Percentiles rank a stretch among this genome's conserved stretches.
Evolutionary conservation across 441 rosid genomes (phyloP).

Genomic region (Capsella rubella): DNA sequence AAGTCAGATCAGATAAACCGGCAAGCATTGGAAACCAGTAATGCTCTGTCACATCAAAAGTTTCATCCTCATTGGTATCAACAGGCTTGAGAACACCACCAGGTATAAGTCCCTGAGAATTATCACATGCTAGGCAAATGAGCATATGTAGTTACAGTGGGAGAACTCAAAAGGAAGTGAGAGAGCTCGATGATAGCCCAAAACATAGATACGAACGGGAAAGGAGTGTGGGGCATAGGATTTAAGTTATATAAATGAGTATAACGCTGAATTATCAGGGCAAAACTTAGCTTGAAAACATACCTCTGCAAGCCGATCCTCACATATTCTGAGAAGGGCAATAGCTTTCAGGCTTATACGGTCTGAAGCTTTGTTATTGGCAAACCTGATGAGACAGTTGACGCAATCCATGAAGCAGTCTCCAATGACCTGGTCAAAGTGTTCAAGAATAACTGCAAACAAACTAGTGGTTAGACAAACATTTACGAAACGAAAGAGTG

Average conservation of each 20-base stretch:
- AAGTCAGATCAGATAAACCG: conserved; percentile 97
- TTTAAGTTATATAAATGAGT: not conserved
- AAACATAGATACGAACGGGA: conserved; percentile 11
- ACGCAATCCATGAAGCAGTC: conserved; percentile 99
- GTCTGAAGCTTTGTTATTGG: conserved; percentile 92
- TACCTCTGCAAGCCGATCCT: conserved; percentile 99
- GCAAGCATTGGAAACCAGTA: conserved; percentile 99
- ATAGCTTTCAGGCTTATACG: conserved; percentile 99
- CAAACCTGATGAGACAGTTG: conserved; percentile 98
- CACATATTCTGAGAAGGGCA: conserved; percentile 99
- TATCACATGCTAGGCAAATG: conserved; percentile 33
- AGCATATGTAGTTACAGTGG: conserved; percentile 23
- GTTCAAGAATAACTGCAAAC: conserved; percentile 95
- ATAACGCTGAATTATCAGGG: conserved; percentile 22
- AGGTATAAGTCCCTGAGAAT: conserved; percentile 89
- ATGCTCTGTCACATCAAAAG: conserved; percentile 93
- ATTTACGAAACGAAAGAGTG: conserved; percentile 25
- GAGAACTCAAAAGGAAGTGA: conserved; percentile 40
- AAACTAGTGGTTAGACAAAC: conserved; percentile 42
- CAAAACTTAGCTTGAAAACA: conserved; percentile 29
- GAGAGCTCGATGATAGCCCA: conserved; percentile 35
- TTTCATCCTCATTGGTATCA: conserved; percentile 59
- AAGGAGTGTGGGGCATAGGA: conserved; percentile 30
- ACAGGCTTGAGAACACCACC: conserved; percentile 94
- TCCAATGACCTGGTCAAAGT: conserved; percentile 99